Evolutionary conservation across 2,329 filamentous ascomycete species (phyloP).

Genomic region (Madurella mycetomatis): DNA sequence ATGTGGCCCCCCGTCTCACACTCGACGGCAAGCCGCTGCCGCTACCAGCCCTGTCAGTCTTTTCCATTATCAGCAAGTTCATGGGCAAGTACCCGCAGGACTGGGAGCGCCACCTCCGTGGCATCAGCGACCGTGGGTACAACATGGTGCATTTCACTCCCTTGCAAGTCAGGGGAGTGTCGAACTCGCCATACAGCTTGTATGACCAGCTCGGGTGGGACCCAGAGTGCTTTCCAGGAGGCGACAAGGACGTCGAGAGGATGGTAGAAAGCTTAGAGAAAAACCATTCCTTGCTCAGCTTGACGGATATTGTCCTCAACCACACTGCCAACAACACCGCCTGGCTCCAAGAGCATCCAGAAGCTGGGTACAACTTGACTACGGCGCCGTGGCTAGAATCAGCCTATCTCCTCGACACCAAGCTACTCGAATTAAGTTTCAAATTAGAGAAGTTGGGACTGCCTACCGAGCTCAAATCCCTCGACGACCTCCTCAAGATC

Average conservation of each 20-base stretch:
- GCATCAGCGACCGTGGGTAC: slow-evolving; percentile 87
- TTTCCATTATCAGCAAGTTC: slow-evolving; percentile 95
- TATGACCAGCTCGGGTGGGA: slow-evolving; percentile 92
- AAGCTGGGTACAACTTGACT: slow-evolving; percentile 88
- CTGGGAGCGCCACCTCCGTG: slow-evolving; percentile 83
- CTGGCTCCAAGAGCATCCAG: slow-evolving; percentile 91
- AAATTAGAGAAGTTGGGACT: slow-evolving; percentile 67
- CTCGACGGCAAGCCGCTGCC: slow-evolving; percentile 72
- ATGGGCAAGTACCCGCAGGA: slow-evolving; percentile 89
- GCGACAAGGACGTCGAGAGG: slow-evolving; percentile 73
- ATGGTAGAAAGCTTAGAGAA: slow-evolving; percentile 79
- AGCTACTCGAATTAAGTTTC: slow-evolving; percentile 69
- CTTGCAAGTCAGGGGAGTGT: slow-evolving; percentile 78
- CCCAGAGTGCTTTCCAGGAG: slow-evolving; percentile 71
- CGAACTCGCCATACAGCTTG: slow-evolving; percentile 96
- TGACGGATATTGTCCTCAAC: slow-evolving; percentile 97
- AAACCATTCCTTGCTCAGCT: slow-evolving; percentile 75
- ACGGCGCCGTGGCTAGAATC: slow-evolving; percentile 77
- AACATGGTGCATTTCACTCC: slow-evolving; percentile 99
- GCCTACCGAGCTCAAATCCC: slow-evolving; percentile 65
- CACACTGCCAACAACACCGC: slow-evolving; percentile 94
- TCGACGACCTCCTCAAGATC: slow-evolving; percentile 70
- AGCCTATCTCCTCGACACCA: slow-evolving; percentile 57
- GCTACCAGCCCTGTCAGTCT: slow-evolving; percentile 81
- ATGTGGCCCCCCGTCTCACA: slow-evolving; percentile 77